These are phyloP conservation scores for Mycena rosella DNA, from an alignment of 768 basidiomycete species.

Conservation along the genomic window DNA sequence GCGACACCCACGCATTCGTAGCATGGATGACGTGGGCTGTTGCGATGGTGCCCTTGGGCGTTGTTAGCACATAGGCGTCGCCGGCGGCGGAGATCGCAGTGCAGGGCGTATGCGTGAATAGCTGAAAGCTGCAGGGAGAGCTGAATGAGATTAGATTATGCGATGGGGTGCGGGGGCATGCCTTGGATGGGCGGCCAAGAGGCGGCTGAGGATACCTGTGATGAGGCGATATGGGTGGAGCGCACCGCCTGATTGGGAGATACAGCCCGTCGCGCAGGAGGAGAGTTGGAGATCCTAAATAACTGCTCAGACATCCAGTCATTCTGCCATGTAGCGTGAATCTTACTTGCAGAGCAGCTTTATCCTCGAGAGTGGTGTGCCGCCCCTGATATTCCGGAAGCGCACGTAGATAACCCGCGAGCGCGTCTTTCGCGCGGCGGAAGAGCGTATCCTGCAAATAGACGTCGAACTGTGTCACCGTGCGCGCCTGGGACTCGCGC, in stretches of 20 bases:
- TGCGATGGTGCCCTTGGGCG: constrained; percentile 68
- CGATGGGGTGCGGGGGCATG: constrained; percentile 11
- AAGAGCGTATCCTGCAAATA: constrained; percentile 60
- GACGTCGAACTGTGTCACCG: constrained; percentile 71
- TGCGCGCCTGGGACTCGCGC: constrained; percentile 66
- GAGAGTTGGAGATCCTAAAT: constrained; percentile 65
- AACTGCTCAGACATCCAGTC: not conserved
- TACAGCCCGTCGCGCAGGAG: constrained; percentile 59
- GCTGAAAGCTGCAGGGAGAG: constrained; percentile 61
- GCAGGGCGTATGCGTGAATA: constrained; percentile 74
- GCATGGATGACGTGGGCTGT: constrained; percentile 82
- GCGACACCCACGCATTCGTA: constrained; percentile 86
- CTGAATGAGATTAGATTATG: constrained; percentile 30
- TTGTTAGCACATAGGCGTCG: constrained; percentile 65
- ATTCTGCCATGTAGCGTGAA: not conserved
- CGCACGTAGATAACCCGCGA: constrained; percentile 61
- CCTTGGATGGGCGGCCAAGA: constrained; percentile 62
- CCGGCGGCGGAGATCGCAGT: constrained; percentile 55
- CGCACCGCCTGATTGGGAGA: constrained; percentile 69
- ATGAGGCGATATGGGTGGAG: constrained; percentile 80
- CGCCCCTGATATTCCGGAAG: constrained; percentile 61
- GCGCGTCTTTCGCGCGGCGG: constrained; percentile 54
- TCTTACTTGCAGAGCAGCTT: constrained; percentile 47
- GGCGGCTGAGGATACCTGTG: constrained; percentile 67
- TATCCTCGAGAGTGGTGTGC: constrained; percentile 49